These are phyloP conservation scores for Emiliania huxleyi DNA, from an alignment of 78 protist genomes.

Conservation along the genomic window DNA sequence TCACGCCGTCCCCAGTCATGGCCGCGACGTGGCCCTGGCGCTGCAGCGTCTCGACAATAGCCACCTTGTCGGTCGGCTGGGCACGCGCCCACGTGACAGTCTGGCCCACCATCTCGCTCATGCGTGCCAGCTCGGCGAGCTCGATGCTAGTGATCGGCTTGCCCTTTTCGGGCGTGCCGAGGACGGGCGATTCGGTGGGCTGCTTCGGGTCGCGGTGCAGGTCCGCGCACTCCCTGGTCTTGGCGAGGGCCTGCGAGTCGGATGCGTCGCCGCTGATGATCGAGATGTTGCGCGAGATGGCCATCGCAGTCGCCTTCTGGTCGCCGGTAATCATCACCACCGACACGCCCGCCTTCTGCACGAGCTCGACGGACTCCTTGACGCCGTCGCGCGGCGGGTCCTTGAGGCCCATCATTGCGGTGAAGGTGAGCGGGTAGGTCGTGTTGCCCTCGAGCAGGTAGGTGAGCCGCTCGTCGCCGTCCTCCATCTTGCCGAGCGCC, in stretches of 20 bases:
- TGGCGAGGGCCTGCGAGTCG: not conserved
- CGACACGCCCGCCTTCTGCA: constrained; percentile 77
- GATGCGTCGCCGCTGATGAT: not conserved
- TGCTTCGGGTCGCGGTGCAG: too few relatives aligned
- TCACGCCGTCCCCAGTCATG: constrained; percentile 94
- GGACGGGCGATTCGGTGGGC: too few relatives aligned
- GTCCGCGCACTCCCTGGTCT: too few relatives aligned
- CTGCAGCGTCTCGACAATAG: too few relatives aligned
- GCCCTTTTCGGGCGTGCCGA: too few relatives aligned
- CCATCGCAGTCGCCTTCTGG: constrained; percentile 91
- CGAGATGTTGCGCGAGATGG: constrained; percentile 87
- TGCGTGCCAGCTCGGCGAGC: not conserved
- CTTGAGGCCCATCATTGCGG: constrained; percentile 86
- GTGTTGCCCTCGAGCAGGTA: too few relatives aligned
- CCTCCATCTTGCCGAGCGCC: too few relatives aligned
- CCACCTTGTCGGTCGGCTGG: not conserved
- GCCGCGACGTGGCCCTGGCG: constrained; percentile 41
- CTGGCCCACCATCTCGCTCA: not conserved
- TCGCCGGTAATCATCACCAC: constrained; percentile 99
- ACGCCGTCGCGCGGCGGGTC: constrained; percentile 96
- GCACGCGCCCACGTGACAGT: not conserved
- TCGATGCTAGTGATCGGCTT: too few relatives aligned
- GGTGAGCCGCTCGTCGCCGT: too few relatives aligned
- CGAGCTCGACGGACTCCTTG: constrained; percentile 76
- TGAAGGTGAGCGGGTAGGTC: constrained; percentile 75